These are phyloP conservation scores for Pseudoscleropodium purum DNA, from an alignment of 225 moss, liverwort and hornwort species.

Conservation along the genomic window DNA sequence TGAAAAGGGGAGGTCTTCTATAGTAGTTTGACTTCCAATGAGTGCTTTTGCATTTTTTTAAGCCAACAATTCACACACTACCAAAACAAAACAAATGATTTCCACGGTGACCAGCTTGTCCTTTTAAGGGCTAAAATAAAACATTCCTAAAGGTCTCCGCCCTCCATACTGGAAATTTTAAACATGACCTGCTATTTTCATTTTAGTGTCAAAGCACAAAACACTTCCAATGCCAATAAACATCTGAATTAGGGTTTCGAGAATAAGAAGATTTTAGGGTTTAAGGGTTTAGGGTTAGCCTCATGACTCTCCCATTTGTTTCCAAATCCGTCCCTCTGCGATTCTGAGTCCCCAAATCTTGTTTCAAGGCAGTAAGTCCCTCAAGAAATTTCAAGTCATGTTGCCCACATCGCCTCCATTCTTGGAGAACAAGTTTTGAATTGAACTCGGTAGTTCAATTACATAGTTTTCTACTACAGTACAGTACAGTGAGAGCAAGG, in stretches of 20 bases:
- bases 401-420: background rate
- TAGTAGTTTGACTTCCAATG: too few relatives aligned
- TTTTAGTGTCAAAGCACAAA: too few relatives aligned
- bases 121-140: too few relatives aligned
- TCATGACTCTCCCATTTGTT: background rate
- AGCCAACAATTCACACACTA: background rate
- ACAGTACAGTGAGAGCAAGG: too few relatives aligned
- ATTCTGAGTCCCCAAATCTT: background rate
- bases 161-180: too few relatives aligned
- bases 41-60: too few relatives aligned
- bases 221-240: too few relatives aligned
- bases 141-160: too few relatives aligned
- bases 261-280: too few relatives aligned
- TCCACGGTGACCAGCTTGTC: rapidly evolving
- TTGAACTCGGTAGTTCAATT: background rate
- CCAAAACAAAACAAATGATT: rapidly evolving
- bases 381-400: background rate
- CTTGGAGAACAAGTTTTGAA: background rate
- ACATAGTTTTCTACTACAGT: background rate
- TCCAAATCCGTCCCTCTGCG: too few relatives aligned
- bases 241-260: background rate
- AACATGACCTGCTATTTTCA: too few relatives aligned
- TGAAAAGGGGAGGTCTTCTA: too few relatives aligned
- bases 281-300: background rate
- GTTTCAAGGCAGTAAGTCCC: background rate